Percentiles rank a stretch among this genome's conserved stretches.
These are phyloP conservation scores for Nakataea oryzae DNA, from an alignment of 2,329 filamentous ascomycete species.

Conservation along the genomic window DNA sequence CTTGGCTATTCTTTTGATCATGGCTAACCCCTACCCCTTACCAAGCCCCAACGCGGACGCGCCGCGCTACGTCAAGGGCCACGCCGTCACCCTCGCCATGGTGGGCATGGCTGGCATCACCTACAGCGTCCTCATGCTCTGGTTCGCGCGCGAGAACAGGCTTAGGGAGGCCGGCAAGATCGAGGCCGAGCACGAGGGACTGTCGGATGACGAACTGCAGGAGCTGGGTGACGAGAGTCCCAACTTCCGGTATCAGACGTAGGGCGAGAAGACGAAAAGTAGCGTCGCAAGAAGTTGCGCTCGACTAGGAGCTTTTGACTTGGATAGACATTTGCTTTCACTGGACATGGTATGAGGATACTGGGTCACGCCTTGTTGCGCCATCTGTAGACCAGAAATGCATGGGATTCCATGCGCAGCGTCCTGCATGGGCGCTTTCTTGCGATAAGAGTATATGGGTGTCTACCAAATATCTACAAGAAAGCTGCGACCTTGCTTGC, in stretches of 20 bases:
- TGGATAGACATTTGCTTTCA: neutral
- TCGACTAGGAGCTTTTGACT: neutral
- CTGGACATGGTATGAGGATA: too few species aligned
- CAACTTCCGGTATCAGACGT: conserved; percentile 26
- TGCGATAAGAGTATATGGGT: too few species aligned
- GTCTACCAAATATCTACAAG: too few species aligned
- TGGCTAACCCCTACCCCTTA: too few species aligned
- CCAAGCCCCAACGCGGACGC: conserved; percentile 34
- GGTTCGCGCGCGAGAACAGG: conserved; percentile 37
- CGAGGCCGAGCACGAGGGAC: conserved; percentile 23
- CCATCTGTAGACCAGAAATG: too few species aligned
- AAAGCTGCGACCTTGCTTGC: too few species aligned
- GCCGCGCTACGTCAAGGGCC: conserved; percentile 50
- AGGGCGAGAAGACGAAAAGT: too few species aligned
- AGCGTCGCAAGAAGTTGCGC: neutral
- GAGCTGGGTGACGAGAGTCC: conserved; percentile 44
- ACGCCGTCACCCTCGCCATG: conserved; percentile 49
- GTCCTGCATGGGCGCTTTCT: too few species aligned
- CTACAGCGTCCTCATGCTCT: conserved; percentile 44
- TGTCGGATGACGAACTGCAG: conserved; percentile 35
- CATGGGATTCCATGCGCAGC: too few species aligned
- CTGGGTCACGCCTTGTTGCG: too few species aligned
- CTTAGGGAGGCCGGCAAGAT: conserved; percentile 27
- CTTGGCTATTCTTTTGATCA: too few species aligned
- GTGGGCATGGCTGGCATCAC: conserved; percentile 42